Conservation (phyloP, 1,284 basidiomycete genomes). For the Cutaneotrichosporon dermatis region DNA sequence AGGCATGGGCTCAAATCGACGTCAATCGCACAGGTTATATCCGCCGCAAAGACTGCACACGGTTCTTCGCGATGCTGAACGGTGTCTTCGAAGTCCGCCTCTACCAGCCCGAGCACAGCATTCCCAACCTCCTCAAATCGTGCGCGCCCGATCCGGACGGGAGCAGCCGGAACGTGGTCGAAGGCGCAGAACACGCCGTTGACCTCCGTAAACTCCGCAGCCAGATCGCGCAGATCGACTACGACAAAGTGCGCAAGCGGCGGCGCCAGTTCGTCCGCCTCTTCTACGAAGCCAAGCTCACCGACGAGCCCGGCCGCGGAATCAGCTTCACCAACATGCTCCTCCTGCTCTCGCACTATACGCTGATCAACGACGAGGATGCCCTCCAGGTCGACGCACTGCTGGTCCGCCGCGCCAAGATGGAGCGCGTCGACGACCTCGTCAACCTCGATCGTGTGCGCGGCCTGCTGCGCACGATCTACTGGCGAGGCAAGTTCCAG, state of each 20-base stretch:
- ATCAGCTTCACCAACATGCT: slow-evolving; percentile 93
- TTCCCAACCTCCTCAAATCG: slow-evolving; percentile 56
- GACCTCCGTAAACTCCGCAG: slow-evolving; percentile 63
- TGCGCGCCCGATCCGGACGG: slow-evolving; percentile 29
- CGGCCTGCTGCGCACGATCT: slow-evolving; percentile 70
- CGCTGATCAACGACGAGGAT: slow-evolving; percentile 81
- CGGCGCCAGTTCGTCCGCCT: slow-evolving; percentile 67
- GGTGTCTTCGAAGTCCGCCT: slow-evolving; percentile 77
- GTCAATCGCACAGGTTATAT: slow-evolving; percentile 74
- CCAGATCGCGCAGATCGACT: slow-evolving; percentile 64
- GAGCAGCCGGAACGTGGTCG: slow-evolving; percentile 7
- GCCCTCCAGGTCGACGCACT: slow-evolving; percentile 80
- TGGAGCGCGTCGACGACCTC: slow-evolving; percentile 71
- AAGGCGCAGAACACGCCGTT: slow-evolving; percentile 53
- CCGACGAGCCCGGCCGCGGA: slow-evolving; percentile 66
- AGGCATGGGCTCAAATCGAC: slow-evolving; percentile 83
- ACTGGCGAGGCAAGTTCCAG: slow-evolving; percentile 66
- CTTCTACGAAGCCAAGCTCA: slow-evolving; percentile 78
- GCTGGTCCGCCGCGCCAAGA: slow-evolving; percentile 67
- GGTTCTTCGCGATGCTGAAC: slow-evolving; percentile 62
- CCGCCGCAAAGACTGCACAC: slow-evolving; percentile 64
- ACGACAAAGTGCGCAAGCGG: slow-evolving; percentile 59
- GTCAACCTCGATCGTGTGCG: slow-evolving; percentile 79
- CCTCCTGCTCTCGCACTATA: slow-evolving; percentile 81
- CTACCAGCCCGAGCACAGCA: slow-evolving; percentile 66